These are phyloP conservation scores for Agrocybe praecox DNA, from an alignment of 768 basidiomycete genomes.

Conservation along the genomic window DNA sequence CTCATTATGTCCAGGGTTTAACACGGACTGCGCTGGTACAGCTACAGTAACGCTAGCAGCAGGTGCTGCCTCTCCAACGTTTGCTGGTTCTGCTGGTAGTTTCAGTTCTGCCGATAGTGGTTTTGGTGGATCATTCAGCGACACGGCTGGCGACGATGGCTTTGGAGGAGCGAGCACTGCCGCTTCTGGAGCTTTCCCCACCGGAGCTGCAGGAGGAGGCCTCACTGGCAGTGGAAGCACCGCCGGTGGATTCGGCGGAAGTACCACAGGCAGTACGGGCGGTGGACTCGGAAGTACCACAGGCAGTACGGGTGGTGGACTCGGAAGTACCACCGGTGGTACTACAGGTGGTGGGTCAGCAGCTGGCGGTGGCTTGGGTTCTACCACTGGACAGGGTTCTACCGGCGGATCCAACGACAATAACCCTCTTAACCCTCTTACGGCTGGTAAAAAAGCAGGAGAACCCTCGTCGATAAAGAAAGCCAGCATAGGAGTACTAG, in stretches of 20 bases:
- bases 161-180: not conserved
- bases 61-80: not conserved
- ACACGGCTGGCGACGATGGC: not conserved
- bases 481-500: too few species aligned
- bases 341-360: not conserved
- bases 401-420: not conserved
- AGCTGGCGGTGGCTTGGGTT: not conserved
- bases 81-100: not conserved
- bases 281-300: too few species aligned
- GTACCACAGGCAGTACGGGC: too few species aligned
- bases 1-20: too few species aligned
- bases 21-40: not conserved
- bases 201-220: not conserved
- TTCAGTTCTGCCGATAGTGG: not conserved
- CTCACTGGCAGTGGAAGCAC: not conserved
- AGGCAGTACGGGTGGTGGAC: too few species aligned
- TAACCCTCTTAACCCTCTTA: too few species aligned
- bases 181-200: not conserved
- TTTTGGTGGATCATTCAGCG: not conserved
- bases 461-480: too few species aligned
- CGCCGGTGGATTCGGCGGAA: too few species aligned
- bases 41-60: not conserved
- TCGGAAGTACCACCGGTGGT: too few species aligned
- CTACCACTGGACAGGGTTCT: not conserved
- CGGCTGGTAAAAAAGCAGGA: too few species aligned